Conservation (phyloP, 305 asterid species). For the Fraxinus angustifolia region DNA sequence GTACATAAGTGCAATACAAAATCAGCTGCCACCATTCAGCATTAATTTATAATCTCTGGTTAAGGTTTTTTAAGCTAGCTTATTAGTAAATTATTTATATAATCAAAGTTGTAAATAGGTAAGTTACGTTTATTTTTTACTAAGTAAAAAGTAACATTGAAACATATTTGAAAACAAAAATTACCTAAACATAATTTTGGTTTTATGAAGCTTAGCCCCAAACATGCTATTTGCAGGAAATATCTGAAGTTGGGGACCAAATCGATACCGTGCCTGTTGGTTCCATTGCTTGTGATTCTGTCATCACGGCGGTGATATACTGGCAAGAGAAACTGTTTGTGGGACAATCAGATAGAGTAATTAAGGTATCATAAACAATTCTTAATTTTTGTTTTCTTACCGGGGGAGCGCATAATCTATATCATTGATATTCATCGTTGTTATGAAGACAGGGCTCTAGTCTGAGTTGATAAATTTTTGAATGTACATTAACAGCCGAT, state of each 20-base stretch:
- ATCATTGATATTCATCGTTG: background rate
- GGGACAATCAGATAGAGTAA: conserved; percentile 62
- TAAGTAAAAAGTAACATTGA: background rate
- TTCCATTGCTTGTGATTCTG: conserved; percentile 54
- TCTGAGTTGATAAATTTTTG: background rate
- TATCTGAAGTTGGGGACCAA: conserved; percentile 41
- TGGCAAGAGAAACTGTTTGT: conserved; percentile 65
- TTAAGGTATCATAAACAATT: conserved; percentile 42
- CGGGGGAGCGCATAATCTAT: background rate
- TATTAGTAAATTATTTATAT: background rate
- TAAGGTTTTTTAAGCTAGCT: background rate
- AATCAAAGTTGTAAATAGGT: background rate
- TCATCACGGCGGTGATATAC: conserved; percentile 52
- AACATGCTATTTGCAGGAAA: conserved; percentile 39
- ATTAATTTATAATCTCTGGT: background rate
- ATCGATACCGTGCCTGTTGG: conserved; percentile 43
- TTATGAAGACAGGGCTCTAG: background rate
- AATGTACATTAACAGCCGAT: background rate
- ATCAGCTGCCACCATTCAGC: background rate
- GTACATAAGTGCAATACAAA: conserved; percentile 28
- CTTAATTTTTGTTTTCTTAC: background rate
- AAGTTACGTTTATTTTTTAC: background rate
- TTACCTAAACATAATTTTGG: background rate
- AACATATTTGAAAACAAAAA: background rate
- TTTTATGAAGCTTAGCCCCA: background rate